A percentile compares a stretch with the other conserved stretches of the same genome.
Evolutionary conservation across 2,329 filamentous ascomycete species (phyloP).

Genomic region (Juglanconis sp.): DNA sequence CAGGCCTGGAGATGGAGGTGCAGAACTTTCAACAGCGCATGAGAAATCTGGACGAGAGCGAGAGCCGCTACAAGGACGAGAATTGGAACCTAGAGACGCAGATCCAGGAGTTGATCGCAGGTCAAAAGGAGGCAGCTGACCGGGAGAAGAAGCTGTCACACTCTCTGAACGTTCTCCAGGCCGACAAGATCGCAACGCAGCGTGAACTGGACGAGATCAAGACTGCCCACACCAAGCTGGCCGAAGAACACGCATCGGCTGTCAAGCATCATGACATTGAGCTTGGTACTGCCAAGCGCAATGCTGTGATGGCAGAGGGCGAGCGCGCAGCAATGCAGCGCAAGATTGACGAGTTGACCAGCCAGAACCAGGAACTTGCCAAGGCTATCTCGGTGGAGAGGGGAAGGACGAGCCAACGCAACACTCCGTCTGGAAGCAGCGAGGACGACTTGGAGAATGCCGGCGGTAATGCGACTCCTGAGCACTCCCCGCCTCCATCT

Average conservation of each 20-base stretch:
- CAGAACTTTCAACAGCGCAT: constrained; percentile 78
- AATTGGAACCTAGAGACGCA: constrained; percentile 97
- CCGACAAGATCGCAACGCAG: constrained; percentile 75
- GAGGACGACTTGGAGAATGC: constrained; percentile 64
- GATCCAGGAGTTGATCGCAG: constrained; percentile 75
- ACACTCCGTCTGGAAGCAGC: constrained; percentile 55
- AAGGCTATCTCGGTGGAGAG: constrained; percentile 75
- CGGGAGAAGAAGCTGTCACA: constrained; percentile 80
- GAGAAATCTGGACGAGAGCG: constrained; percentile 83
- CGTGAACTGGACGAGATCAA: constrained; percentile 90
- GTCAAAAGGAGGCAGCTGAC: constrained; percentile 72
- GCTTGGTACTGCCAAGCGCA: constrained; percentile 77
- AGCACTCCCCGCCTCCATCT: constrained; percentile 86
- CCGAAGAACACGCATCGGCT: constrained; percentile 73
- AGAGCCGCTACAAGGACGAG: constrained; percentile 95
- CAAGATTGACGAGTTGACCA: constrained; percentile 82
- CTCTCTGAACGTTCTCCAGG: constrained; percentile 63
- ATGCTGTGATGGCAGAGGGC: constrained; percentile 70
- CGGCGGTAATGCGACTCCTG: constrained; percentile 70
- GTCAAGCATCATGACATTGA: constrained; percentile 88
- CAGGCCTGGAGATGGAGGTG: constrained; percentile 76
- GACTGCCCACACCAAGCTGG: constrained; percentile 70
- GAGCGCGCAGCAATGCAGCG: constrained; percentile 76
- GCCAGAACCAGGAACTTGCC: constrained; percentile 88
- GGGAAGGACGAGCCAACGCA: constrained; percentile 62